Evolutionary conservation across 495 filamentous ascomycete species (phyloP), one percentile per base, ranked within the genome.

Genomic region (Hypoxylon fuscum): DNA sequence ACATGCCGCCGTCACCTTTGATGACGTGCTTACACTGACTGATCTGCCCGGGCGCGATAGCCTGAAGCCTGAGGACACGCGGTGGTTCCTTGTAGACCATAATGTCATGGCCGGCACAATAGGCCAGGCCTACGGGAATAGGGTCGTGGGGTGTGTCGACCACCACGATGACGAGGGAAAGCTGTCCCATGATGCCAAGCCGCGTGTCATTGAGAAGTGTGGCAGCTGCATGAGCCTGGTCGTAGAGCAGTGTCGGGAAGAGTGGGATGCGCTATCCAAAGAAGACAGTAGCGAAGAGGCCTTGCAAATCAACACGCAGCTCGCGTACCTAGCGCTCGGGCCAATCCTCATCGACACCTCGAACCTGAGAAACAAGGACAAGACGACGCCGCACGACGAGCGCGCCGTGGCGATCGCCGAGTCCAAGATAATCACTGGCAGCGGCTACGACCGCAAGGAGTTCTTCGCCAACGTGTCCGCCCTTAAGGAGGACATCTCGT

Each of bases 151-250:
- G n/a, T 91, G 90, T 54, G 88, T 98, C 40, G 95, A 98, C 72
- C 95, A 98, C 74, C 96, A 98, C 70, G 86, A 84, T 0, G 91
- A 98, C 64, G 95, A 98, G 68, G 62, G 77, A 29, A 78, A 76
- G 17, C 77, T 96, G 0, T 83, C 88, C 0, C 41, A 72, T 5
- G 72, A 77, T 21, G 71, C 72, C 0, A 74, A 82, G 18, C 88
- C 89, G 2, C 77, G 88, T 8, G 75, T 93, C 0, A 82, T 98
- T 11, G 76, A 85, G 38, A 87, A 83, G 43, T 83, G 81, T 25
- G 90, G 93, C 0, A 95, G 90, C 60, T 98, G 95, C 76, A 81
- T 86, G 38, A 93, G 89, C 21, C 79, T 97, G 1, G 83, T 98
- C 15, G 78, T 89, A 1, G 78, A 86, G 37, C 80, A 90, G 48